Evolutionary conservation across 768 basidiomycete genomes (phyloP), one percentile per base, ranked within the genome.

Genomic region (Fomitopsis pulvina): DNA sequence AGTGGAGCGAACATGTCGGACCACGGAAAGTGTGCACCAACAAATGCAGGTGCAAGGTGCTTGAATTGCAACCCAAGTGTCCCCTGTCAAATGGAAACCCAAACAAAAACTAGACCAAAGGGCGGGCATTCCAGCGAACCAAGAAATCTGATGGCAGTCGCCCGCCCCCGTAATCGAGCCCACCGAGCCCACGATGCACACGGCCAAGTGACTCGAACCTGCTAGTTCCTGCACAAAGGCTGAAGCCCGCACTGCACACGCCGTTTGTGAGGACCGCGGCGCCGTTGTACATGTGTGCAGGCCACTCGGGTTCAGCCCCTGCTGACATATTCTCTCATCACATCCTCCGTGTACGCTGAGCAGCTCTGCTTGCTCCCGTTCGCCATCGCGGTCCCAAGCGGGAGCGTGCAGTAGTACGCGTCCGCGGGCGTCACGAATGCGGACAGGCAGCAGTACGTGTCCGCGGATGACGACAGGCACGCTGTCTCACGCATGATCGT

Each of bases 391-490:
- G 71, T 66, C 11, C 83, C 87, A 10, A 83, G 73, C 2, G 83
- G 82, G 10, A 92, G 72, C 29, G 71, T 65, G 69, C 87, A 92
- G 63, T 81, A 78, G 70, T 82, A 88, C n/a, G 81, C 63, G 61
- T 87, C 86, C 20, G 80, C 75, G 0, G 85, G 71, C 27, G 52
- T 71, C 28, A 67, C 70, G 20, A 79, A 75, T 12, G 89, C 86
- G 52, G 81, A 72, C 47, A 88, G 4, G 67, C 79, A 91, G 69
- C 89, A 92, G 67, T 89, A 92, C 0, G 78, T 65, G 57, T 82
- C 74, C 26, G 79, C 74, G 3, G 69, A 59, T 9, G 80, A 73
- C 63, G 72, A 55, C 21, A 77, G 69, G 60, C 90, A 92, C 5
- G 75, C 85, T 0, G 72, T 73, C 12, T 73, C 7, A 16, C 34